phyloP scores from a whole-genome alignment of 2,329 filamentous ascomycete genomes.

The Neonectria faginata region DNA sequence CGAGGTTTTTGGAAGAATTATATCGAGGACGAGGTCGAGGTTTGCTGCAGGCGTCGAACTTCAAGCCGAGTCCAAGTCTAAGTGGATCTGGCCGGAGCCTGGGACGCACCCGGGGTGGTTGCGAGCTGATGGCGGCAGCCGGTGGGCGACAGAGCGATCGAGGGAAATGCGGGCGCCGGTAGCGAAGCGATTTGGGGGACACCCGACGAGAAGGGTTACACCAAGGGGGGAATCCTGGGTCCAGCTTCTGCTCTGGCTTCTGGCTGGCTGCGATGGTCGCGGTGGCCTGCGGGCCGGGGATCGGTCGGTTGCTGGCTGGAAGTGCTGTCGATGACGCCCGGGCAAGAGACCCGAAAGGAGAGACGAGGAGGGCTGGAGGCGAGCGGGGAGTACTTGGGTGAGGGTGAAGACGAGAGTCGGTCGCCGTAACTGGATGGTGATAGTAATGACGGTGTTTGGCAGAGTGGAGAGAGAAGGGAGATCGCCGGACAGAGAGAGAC shows the following conservation, averaged over 20 bases:
- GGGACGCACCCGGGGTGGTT: conserved; percentile 12
- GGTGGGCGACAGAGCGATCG: conserved; percentile 19
- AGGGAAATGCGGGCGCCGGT: conserved; percentile 17
- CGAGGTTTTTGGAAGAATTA: neutral
- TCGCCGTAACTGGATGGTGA: neutral
- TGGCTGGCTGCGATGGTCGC: conserved; percentile 22
- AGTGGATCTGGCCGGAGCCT: conserved; percentile 11
- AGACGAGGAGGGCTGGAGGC: neutral
- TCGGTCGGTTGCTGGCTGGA: conserved; percentile 6
- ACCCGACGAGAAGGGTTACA: conserved; percentile 22
- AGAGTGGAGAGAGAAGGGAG: neutral
- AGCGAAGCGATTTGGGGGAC: conserved; percentile 20
- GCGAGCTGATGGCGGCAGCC: conserved; percentile 21
- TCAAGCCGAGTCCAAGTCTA: neutral
- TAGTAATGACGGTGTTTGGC: neutral
- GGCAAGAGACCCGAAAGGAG: neutral
- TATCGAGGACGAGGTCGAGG: neutral
- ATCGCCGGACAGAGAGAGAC: neutral
- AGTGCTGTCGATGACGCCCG: neutral
- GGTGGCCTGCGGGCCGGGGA: conserved; percentile 18
- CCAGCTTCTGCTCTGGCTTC: conserved; percentile 10
- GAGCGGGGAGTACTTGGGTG: neutral
- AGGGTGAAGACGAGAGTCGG: neutral
- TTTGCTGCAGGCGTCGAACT: neutral
- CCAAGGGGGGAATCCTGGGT: conserved; percentile 7